Evolutionary conservation across 1,139 yeast species (phyloP).

Genomic region (Lodderomyces theae): DNA sequence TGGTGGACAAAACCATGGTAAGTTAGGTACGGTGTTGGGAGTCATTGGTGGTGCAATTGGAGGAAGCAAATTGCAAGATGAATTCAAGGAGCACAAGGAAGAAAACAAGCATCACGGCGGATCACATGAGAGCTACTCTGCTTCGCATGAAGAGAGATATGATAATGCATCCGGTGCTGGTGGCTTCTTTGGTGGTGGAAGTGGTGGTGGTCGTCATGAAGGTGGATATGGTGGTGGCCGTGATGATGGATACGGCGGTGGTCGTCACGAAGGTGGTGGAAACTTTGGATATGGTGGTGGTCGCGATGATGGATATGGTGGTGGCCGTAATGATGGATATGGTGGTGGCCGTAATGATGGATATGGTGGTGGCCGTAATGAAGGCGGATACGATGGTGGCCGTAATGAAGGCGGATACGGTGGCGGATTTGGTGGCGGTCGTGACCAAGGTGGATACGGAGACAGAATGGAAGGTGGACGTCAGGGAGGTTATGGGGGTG

Average conservation of each 20-base stretch:
- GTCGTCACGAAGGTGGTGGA: conserved; percentile 7
- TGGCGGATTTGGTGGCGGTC: conserved; percentile 12
- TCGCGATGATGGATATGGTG: conserved; percentile 15
- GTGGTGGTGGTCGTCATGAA: conserved; percentile 15
- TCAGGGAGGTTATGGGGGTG: conserved; percentile 16
- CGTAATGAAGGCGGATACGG: conserved; percentile 9
- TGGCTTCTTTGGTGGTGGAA: conserved; percentile 14
- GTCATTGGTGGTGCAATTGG: conserved; percentile 60
- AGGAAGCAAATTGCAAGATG: conserved; percentile 54
- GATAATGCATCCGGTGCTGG: conserved; percentile 10
- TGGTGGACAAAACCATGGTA: conserved; percentile 41
- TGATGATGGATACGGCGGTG: conserved; percentile 13
- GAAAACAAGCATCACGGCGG: conserved; percentile 17
- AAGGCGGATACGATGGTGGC: conserved; percentile 13
- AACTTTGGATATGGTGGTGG: conserved; percentile 14
- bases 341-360: conserved; percentile 14
- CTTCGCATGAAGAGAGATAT: conserved; percentile 8
- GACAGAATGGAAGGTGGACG: conserved; percentile 7
- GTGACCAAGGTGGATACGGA: conserved; percentile 9
- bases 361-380: conserved; percentile 4
- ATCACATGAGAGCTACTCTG: conserved; percentile 11
- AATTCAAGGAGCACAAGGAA: conserved; percentile 20
- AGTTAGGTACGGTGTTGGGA: conserved; percentile 55
- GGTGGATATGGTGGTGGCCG: conserved; percentile 7
- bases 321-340: conserved; percentile 15